Evolutionary conservation across 106 monocot genomes (phyloP).

Genomic region (Acorus gramineus): DNA sequence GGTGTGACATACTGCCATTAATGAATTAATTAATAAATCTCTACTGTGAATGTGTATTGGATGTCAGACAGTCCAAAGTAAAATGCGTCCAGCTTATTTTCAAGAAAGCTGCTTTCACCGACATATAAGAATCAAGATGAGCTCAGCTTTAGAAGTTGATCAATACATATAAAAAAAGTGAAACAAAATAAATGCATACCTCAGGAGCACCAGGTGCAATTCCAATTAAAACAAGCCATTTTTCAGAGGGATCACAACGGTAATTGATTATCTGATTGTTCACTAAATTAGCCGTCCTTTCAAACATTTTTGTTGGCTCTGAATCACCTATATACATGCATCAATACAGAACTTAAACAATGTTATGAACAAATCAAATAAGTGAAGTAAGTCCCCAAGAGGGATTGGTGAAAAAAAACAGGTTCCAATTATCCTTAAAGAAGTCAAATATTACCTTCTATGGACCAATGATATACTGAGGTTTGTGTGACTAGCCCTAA

Average conservation of each 20-base stretch:
- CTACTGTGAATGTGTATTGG: no score
- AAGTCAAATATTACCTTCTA: conserved; percentile 48
- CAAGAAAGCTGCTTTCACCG: no score
- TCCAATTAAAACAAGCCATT: conserved; percentile 96
- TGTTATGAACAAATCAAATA: neutral
- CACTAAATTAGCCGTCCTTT: conserved; percentile 79
- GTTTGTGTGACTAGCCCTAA: conserved; percentile 92
- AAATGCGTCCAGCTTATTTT: no score
- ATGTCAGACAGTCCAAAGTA: no score
- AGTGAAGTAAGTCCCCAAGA: neutral
- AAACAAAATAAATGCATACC: conserved; percentile 28
- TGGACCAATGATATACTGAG: conserved; percentile 92
- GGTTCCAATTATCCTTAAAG: neutral
- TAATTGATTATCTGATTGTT: conserved; percentile 99
- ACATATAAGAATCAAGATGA: no score
- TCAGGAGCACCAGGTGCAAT: conserved; percentile 93
- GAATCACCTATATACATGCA: conserved; percentile 51
- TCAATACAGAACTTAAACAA: neutral
- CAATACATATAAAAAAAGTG: neutral
- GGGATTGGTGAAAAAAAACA: neutral
- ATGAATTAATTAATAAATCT: no score
- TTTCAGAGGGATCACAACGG: conserved; percentile 88
- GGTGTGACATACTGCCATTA: no score
- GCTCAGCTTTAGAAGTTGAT: no score
- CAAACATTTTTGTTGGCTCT: conserved; percentile 89